These are phyloP conservation scores for Alternaria triticina DNA, from an alignment of 2,329 filamentous ascomycete species.

Conservation along the genomic window DNA sequence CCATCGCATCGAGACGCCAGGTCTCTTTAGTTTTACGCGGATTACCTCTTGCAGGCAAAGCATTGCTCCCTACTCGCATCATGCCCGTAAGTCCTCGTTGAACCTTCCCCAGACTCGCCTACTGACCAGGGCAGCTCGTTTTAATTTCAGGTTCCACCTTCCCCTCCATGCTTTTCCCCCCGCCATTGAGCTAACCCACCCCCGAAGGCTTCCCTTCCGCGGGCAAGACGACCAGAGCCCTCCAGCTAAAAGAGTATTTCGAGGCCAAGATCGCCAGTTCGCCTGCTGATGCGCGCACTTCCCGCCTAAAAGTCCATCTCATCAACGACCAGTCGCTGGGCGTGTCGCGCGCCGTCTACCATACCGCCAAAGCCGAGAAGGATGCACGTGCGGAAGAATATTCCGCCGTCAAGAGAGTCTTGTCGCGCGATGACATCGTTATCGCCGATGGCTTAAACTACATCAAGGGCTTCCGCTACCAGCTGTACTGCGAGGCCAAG, in stretches of 20 bases:
- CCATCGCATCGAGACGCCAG: conserved; percentile 23
- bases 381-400: conserved; percentile 79
- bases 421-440: conserved; percentile 76
- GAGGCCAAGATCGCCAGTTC: conserved; percentile 61
- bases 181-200: conserved; percentile 58
- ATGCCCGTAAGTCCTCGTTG: conserved; percentile 37
- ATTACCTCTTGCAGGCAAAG: conserved; percentile 5
- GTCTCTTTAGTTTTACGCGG: conserved; percentile 6
- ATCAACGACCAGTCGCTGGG: conserved; percentile 76
- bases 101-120: conserved; percentile 11
- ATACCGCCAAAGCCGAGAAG: conserved; percentile 80
- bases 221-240: conserved; percentile 66
- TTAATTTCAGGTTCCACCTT: conserved; percentile 56
- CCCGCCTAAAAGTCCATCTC: conserved; percentile 70
- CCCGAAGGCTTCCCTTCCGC: conserved; percentile 67
- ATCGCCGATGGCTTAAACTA: conserved; percentile 84
- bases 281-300: conserved; percentile 52
- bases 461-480: conserved; percentile 89
- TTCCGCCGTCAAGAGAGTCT: conserved; percentile 77
- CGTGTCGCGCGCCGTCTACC: conserved; percentile 74
- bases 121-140: conserved; percentile 58
- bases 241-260: conserved; percentile 71
- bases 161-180: conserved; percentile 4
- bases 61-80: conserved; percentile 2
- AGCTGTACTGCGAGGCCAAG: conserved; percentile 85